These are phyloP conservation scores for Lichtheimia ornata DNA, from an alignment of 371 early-diverging fungal genomes.

Conservation along the genomic window DNA sequence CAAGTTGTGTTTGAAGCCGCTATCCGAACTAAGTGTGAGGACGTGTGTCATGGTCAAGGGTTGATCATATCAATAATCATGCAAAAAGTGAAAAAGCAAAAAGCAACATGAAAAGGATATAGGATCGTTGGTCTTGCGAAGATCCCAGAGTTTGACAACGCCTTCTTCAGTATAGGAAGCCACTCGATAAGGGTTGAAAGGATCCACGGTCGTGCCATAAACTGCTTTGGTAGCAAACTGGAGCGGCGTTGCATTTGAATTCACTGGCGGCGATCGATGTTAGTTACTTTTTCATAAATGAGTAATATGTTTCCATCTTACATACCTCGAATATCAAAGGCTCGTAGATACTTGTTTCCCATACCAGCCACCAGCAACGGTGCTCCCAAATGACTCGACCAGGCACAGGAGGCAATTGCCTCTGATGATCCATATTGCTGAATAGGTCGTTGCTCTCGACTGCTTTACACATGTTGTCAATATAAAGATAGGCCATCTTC, in stretches of 20 bases:
- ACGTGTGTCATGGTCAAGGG: conserved; percentile 21
- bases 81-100: neutral
- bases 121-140: conserved; percentile 66
- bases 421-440: conserved; percentile 76
- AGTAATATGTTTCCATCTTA: neutral
- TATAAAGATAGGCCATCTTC: neutral
- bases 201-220: conserved; percentile 71
- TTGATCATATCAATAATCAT: neutral
- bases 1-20: conserved; percentile 33
- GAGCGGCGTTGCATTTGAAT: conserved; percentile 34
- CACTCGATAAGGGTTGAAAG: conserved; percentile 69
- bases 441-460: conserved; percentile 49
- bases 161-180: conserved; percentile 77
- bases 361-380: conserved; percentile 74
- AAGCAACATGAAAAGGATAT: conserved; percentile 33
- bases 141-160: conserved; percentile 79
- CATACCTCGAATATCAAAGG: conserved; percentile 75
- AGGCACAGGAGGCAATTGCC: conserved; percentile 71
- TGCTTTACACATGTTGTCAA: neutral
- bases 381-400: conserved; percentile 60
- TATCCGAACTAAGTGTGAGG: conserved; percentile 37
- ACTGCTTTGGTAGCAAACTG: conserved; percentile 75
- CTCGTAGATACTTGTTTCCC: conserved; percentile 71
- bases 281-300: neutral
- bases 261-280: conserved; percentile 17